phyloP scores from a whole-genome alignment of 257 asterid genomes.

The Solanum bulbocastanum region DNA sequence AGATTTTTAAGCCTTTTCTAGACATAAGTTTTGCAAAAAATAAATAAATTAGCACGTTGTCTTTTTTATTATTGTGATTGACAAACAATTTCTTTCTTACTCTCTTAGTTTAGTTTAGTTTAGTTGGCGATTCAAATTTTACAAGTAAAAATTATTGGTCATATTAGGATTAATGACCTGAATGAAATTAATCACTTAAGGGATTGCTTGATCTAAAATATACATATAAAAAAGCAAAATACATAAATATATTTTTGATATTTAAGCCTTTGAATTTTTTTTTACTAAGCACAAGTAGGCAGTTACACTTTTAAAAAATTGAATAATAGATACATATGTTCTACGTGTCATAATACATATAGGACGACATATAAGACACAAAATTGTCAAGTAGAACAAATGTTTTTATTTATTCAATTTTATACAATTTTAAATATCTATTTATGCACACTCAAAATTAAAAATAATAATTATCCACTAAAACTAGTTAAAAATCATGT shows the following conservation, averaged over 20 bases:
- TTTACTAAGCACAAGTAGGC: too few species aligned
- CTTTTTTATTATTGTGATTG: background rate
- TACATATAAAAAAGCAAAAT: background rate
- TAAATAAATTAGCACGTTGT: background rate
- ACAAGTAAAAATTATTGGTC: fast-evolving
- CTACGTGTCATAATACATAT: too few species aligned
- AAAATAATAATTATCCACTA: fast-evolving
- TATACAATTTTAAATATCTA: too few species aligned
- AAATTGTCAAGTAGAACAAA: too few species aligned
- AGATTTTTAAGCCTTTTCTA: background rate
- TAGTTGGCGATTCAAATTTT: background rate
- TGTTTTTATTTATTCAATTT: too few species aligned
- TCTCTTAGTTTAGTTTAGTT: background rate
- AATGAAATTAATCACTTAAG: background rate
- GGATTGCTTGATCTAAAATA: background rate
- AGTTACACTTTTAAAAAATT: too few species aligned
- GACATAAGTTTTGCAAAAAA: too few species aligned
- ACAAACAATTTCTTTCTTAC: background rate
- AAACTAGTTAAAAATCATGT: fast-evolving
- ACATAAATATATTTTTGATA: too few species aligned
- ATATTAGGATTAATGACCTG: background rate
- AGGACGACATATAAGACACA: too few species aligned
- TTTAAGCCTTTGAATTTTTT: too few species aligned
- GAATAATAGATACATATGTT: too few species aligned
- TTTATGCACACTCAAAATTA: too few species aligned